Evolutionary conservation across 768 basidiomycete genomes (phyloP), one percentile per base, ranked within the genome.

Genomic region (Gymnopilus junonius): DNA sequence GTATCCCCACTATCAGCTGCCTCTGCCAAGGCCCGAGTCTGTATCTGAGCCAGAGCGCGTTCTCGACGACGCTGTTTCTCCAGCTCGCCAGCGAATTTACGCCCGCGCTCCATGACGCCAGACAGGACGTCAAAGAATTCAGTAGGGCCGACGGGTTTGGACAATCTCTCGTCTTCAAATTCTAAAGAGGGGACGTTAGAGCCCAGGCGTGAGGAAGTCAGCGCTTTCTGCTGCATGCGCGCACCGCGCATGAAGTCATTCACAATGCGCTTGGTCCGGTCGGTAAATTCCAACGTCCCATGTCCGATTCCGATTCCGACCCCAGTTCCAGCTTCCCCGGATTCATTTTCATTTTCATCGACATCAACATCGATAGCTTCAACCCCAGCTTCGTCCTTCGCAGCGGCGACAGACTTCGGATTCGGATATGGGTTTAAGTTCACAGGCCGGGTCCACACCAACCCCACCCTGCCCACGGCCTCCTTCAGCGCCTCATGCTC

Each of bases 211-310:
- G 55, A 51, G 2, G 59, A 50, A 21, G 21, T 17, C 7, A 56
- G 21, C 32, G 58, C 58, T 25, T 58, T 45, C 37, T 60, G 45
- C 53, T 62, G 65, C 10, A 59, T 55, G 14, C 54, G 50, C 3
- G 58, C 65, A 1, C 55, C 61, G 2, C 51, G 21, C 17, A 70
- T 51, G 42, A 70, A 65, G 14, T 66, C 56, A 8, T 62, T 63
- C 8, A 65, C 65, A 15, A 65, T 48, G 11, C 55, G 65, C 20
- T 67, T 58, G 2, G 58, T 53, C 8, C 55, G 55, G 4, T 46
- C 55, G 39, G 55, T 51, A 40, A 51, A 51, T n/a, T 51, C 25
- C 29, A 45, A 10, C 27, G 42, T 31, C 4, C 57, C 40, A 11
- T 15, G 8, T 40, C 2, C 21, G 31, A 4, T 17, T 7, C 27